Conservation (phyloP, 345 rosid species). For the Linum usitatissimum region DNA sequence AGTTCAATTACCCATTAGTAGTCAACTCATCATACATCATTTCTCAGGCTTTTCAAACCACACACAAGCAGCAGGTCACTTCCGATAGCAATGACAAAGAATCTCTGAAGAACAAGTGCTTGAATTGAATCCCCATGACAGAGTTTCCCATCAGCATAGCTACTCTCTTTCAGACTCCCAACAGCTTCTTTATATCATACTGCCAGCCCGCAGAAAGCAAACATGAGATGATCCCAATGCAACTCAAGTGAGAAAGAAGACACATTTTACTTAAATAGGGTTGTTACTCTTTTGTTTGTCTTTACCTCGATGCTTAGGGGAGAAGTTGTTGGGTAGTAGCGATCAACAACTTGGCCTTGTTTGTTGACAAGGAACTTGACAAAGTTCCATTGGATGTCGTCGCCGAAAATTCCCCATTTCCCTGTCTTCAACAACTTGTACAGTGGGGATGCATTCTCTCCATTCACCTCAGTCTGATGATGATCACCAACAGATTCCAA, state of each 20-base stretch:
- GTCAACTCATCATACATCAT: no score
- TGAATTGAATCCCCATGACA: no score
- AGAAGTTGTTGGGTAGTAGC: conserved; percentile 26
- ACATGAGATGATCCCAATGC: background rate
- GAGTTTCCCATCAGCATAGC: background rate
- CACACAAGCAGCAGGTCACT: no score
- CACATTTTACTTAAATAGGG: background rate
- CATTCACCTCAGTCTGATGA: conserved; percentile 22
- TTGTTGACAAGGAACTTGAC: conserved; percentile 22
- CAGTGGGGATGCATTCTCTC: conserved; percentile 20
- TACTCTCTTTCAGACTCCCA: conserved; percentile 17
- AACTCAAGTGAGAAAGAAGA: background rate
- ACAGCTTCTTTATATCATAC: conserved; percentile 49
- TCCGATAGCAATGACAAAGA: no score
- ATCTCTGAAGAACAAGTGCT: no score
- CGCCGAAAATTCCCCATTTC: conserved; percentile 27
- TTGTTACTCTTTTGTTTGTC: background rate
- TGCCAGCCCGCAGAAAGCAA: conserved; percentile 16
- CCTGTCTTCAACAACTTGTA: conserved; percentile 24
- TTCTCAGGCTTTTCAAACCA: no score
- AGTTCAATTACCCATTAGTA: no score
- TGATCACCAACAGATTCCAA: background rate
- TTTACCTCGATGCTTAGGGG: conserved; percentile 21
- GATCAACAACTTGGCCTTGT: conserved; percentile 21
- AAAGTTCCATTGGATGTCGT: conserved; percentile 29